phyloP scores from a whole-genome alignment of 2,329 filamentous ascomycete genomes.

The Pseudogymnoascus sp. region DNA sequence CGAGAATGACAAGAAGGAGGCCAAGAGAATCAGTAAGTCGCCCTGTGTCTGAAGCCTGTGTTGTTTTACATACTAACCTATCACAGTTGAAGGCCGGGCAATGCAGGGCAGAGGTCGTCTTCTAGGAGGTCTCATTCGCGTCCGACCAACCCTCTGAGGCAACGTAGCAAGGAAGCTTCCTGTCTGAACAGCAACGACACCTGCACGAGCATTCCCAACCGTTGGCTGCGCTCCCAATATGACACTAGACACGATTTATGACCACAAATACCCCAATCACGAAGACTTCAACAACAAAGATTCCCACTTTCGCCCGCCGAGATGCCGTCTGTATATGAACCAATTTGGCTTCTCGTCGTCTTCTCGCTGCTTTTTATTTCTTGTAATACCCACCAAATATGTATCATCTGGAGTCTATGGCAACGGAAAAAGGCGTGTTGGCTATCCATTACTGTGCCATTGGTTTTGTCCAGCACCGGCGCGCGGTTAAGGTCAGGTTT shows the following conservation, averaged over 20 bases:
- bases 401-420: background rate
- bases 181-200: background rate
- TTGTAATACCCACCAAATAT: background rate
- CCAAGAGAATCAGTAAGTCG: background rate
- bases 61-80: background rate
- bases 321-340: background rate
- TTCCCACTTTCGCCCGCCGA: background rate
- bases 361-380: background rate
- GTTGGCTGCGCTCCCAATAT: background rate
- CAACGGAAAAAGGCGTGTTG: background rate
- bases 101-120: background rate
- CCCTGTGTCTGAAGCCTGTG: background rate
- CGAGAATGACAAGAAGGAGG: background rate
- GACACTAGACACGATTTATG: background rate
- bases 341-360: background rate
- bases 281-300: background rate
- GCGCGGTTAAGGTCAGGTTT: background rate
- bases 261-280: background rate
- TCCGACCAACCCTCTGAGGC: background rate
- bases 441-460: background rate
- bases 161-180: background rate
- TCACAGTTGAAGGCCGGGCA: conserved; percentile 5
- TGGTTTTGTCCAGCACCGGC: background rate
- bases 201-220: background rate
- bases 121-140: background rate